Percentiles rank a stretch among this genome's conserved stretches.
Evolutionary conservation across 73 alveolate species (phyloP).

Genomic region (Symbiodinium pilosum): DNA sequence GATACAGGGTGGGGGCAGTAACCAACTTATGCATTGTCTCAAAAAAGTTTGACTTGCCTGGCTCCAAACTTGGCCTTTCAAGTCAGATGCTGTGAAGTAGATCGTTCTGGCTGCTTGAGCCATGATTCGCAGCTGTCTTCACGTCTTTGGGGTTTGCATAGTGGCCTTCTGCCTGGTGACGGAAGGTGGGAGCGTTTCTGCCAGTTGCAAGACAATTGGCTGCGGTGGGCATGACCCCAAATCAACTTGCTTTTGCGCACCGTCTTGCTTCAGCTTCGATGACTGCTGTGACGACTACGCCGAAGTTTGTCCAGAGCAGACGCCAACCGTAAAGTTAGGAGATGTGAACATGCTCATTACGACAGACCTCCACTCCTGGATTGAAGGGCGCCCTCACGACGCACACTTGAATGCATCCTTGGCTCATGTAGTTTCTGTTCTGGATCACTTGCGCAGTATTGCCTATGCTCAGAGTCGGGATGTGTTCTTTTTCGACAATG

Average conservation of each 20-base stretch:
- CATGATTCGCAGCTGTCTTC: background rate
- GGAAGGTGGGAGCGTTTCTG: background rate
- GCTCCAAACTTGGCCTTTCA: no score
- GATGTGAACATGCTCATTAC: conserved; percentile 73
- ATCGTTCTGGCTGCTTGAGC: background rate
- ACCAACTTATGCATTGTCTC: no score
- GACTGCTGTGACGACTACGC: conserved; percentile 59
- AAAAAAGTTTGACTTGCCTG: no score
- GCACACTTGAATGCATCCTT: conserved; percentile 50
- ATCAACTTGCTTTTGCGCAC: background rate
- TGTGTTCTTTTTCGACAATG: conserved; percentile 93
- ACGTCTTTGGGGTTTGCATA: no score
- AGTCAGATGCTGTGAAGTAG: no score
- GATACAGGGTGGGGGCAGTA: no score
- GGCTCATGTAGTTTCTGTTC: conserved; percentile 54
- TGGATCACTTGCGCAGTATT: conserved; percentile 27
- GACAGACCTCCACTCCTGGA: conserved; percentile 80
- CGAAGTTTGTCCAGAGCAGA: conserved; percentile 17
- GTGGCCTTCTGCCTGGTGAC: background rate
- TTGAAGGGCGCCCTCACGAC: conserved; percentile 48
- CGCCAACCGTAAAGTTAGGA: background rate
- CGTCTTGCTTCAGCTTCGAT: conserved; percentile 56
- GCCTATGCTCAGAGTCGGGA: conserved; percentile 32
- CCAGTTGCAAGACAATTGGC: conserved; percentile 55
- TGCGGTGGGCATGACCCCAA: conserved; percentile 69